These are phyloP conservation scores for Plantago rigida DNA, from an alignment of 305 asterid species.

Conservation along the genomic window DNA sequence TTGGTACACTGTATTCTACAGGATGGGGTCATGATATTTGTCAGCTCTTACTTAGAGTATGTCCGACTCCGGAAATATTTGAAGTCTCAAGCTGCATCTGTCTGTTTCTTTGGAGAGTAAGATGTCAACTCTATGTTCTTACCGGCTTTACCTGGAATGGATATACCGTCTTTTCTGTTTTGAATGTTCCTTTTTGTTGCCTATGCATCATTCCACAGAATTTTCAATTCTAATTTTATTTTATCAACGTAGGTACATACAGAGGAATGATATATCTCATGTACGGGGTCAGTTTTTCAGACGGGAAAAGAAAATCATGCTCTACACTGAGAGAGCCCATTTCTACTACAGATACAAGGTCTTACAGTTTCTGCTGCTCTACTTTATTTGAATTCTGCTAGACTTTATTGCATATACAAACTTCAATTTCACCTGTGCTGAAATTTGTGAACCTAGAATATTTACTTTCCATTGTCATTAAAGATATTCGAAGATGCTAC, in stretches of 20 bases:
- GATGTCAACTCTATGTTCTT: slow-evolving; percentile 22
- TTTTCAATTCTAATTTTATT: slow-evolving; percentile 7
- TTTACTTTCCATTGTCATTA: too few species aligned
- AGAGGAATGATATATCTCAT: slow-evolving; percentile 68
- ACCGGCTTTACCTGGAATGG: background rate
- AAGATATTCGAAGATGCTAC: too few species aligned
- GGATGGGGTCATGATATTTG: slow-evolving; percentile 76
- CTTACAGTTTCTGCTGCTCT: slow-evolving; percentile 16
- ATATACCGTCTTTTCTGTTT: slow-evolving; percentile 1
- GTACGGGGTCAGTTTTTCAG: slow-evolving; percentile 80
- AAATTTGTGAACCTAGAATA: slow-evolving; percentile 4
- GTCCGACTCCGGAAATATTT: slow-evolving; percentile 72
- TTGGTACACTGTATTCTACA: slow-evolving; percentile 28
- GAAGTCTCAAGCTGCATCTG: slow-evolving; percentile 72
- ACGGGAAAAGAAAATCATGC: slow-evolving; percentile 70
- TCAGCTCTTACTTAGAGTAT: slow-evolving; percentile 80
- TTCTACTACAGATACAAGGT: slow-evolving; percentile 98
- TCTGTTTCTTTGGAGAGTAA: slow-evolving; percentile 88
- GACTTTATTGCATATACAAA: background rate
- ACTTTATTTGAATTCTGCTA: slow-evolving; percentile 5
- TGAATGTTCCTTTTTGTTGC: slow-evolving; percentile 9
- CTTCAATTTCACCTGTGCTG: slow-evolving; percentile 9
- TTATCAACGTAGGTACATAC: slow-evolving; percentile 49
- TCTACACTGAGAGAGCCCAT: slow-evolving; percentile 93
- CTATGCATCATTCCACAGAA: background rate